Conservation (phyloP, 176 grass and related monocot genomes). For the Ensete glaucum region DNA sequence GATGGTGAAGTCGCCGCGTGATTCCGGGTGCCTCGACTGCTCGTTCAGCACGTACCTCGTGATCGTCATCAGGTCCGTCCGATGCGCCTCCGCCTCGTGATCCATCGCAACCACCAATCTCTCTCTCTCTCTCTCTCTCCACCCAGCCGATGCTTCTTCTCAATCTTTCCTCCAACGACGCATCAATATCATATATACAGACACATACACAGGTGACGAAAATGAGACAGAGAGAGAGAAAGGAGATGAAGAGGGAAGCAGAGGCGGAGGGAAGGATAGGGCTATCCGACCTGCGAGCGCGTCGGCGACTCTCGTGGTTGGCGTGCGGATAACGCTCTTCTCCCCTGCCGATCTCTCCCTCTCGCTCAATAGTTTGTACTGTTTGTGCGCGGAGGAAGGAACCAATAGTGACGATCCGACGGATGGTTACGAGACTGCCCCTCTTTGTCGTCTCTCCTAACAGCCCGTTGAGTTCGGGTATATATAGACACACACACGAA, state of each 20-base stretch:
- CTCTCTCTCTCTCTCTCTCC: background rate
- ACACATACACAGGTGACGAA: background rate
- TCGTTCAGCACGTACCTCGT: slow-evolving; percentile 92
- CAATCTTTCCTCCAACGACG: background rate
- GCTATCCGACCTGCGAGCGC: too few relatives aligned
- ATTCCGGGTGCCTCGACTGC: slow-evolving; percentile 66
- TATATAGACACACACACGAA: too few relatives aligned
- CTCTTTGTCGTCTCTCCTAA: too few relatives aligned
- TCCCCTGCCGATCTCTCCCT: background rate
- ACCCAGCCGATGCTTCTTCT: background rate
- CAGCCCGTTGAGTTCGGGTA: too few relatives aligned
- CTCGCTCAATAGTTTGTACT: background rate
- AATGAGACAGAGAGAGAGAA: background rate
- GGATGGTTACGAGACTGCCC: too few relatives aligned
- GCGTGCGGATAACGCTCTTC: background rate
- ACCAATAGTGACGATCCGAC: background rate
- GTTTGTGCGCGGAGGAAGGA: background rate
- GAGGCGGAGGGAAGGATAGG: slow-evolving; percentile 8
- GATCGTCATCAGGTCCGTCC: slow-evolving; percentile 96
- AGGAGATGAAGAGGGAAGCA: background rate
- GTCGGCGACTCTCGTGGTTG: slow-evolving; percentile 5
- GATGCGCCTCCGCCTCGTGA: slow-evolving; percentile 63
- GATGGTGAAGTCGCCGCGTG: slow-evolving; percentile 91
- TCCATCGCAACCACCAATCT: slow-evolving; percentile 39
- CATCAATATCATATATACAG: background rate